A percentile compares a stretch with the other conserved stretches of the same genome.
Conservation (phyloP, 345 rosid genomes). For the Microthlaspi erraticum region DNA sequence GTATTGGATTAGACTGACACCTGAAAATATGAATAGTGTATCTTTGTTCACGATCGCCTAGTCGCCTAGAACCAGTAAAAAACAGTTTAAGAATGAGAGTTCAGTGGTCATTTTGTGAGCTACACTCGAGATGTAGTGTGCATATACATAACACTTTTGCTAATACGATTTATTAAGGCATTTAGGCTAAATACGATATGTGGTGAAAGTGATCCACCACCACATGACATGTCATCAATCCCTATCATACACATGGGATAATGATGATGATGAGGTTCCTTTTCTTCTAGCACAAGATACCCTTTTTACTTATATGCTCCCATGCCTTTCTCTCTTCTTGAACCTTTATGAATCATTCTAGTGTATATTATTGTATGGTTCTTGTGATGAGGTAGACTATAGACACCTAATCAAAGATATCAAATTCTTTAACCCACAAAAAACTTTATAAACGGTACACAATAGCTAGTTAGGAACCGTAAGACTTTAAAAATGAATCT, state of each 20-base stretch:
- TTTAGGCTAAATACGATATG: conserved; percentile 2
- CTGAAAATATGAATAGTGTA: too few relatives aligned
- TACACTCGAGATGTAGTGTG: neutral
- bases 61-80: neutral
- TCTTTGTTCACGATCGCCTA: too few relatives aligned
- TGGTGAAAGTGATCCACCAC: conserved; percentile 39
- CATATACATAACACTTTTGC: conserved; percentile 2
- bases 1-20: too few relatives aligned
- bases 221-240: conserved; percentile 43
- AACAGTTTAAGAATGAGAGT: neutral
- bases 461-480: too few relatives aligned
- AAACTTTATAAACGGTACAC: too few relatives aligned
- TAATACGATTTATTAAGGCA: conserved; percentile 8
- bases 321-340: conserved; percentile 10
- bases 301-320: conserved; percentile 20
- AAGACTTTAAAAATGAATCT: too few relatives aligned
- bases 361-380: conserved; percentile 1
- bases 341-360: neutral
- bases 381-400: conserved; percentile 6
- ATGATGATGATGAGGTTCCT: conserved; percentile 29
- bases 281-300: conserved; percentile 38
- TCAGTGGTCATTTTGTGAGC: conserved; percentile 1
- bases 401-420: neutral
- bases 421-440: neutral
- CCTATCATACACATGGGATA: conserved; percentile 40